Base-by-base conservation (phyloP, 495 filamentous ascomycete genomes). In the Apiosordaria backusii region DNA sequence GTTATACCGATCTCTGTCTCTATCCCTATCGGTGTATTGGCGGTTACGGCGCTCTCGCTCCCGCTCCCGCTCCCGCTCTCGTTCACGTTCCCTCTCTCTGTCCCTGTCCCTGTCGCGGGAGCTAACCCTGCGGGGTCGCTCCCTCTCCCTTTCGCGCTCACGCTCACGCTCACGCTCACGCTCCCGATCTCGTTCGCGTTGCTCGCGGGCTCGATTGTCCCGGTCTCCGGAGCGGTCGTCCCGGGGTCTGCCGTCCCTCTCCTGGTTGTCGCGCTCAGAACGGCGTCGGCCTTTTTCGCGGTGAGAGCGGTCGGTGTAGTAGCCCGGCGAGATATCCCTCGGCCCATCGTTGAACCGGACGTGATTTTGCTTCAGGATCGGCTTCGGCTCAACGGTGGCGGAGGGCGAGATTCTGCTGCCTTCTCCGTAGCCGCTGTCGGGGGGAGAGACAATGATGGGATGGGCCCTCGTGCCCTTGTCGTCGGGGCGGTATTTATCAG, bases 341-440 rank as follows among this genome's bases (percentile, higher is more conserved):
- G 76, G 73, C 4, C 80, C 80, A 57, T 81, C 70, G 22, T 79
- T 78, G 57, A 83, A 83, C 1, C 76, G 77, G 15, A 84, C 81
- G 55, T 79, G 79, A 60, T 84, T 76, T 27, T 78, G 76, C 58
- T 83, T 80, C 67, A 84, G 75, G 29, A 84, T 84, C 19, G 81
- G 76, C 68, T 83, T 84, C 2, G 81, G 81, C 61, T 68, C 72
- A 1, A 77, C 72, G 0, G 78, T 80, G 52, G 73, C 77, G 6
- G 77, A 65, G 2, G 80, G 80, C 2, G 78, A 81, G 0, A 67
- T 54, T 29, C 29, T 61, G 16, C 35, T 45, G 27, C 65, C 54
- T n/a, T 75, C 74, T 21, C 74, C 75, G 60, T 66, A 67, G 40
- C 67, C 67, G 61, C 61, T 73, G 0, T 71, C 66, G 2, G 81